Conservation (phyloP, 257 asterid genomes). For the Capsicum chinense region DNA sequence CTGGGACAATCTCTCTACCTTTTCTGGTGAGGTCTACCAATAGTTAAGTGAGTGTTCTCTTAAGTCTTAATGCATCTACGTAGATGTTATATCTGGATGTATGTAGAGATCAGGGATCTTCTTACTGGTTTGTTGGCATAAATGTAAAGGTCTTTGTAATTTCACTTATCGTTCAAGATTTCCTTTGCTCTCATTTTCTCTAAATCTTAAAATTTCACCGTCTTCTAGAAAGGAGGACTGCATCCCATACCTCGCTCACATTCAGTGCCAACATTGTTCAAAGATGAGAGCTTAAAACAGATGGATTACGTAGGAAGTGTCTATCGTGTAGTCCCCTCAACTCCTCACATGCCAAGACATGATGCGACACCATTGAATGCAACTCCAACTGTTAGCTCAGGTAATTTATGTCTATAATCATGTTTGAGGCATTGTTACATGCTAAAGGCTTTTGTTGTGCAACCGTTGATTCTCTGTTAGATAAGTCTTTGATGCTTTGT, state of each 20-base stretch:
- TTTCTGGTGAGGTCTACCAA: no score
- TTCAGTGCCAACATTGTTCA: conserved; percentile 71
- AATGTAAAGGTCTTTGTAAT: neutral
- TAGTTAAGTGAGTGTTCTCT: no score
- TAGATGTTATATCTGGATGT: neutral
- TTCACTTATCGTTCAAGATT: neutral
- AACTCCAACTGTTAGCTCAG: conserved; percentile 45
- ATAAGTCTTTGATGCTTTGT: neutral
- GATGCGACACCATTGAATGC: conserved; percentile 45
- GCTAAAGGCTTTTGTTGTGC: neutral
- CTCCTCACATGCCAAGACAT: conserved; percentile 56
- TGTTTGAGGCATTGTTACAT: neutral
- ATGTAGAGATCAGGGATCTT: neutral
- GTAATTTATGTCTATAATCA: conserved; percentile 35
- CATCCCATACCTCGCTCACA: conserved; percentile 77
- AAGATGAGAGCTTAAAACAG: conserved; percentile 69
- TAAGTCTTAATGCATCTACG: neutral
- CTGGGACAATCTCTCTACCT: no score
- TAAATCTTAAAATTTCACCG: conserved; percentile 13
- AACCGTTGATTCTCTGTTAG: neutral
- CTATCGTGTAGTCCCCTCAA: conserved; percentile 70
- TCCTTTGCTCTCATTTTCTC: neutral
- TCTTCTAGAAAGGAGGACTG: conserved; percentile 61
- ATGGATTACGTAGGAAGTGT: conserved; percentile 56
- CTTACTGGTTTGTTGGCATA: neutral